Conservation (phyloP, 139 green algal genomes). For the Chara braunii region DNA sequence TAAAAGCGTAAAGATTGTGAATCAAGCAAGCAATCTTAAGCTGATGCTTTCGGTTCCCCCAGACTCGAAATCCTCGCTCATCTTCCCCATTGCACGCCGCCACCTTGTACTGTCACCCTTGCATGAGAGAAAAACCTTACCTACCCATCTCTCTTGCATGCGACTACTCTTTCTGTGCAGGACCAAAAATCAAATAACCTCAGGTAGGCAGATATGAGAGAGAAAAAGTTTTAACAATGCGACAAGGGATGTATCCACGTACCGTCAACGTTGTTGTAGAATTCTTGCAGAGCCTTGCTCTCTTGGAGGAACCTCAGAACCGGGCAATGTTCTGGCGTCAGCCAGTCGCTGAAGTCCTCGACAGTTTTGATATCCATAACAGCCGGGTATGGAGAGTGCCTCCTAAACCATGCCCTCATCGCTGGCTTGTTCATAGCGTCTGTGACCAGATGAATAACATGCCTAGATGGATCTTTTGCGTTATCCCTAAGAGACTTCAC, state of each 20-base stretch:
- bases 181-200: background rate
- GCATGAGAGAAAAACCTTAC: too few relatives aligned
- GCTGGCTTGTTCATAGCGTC: background rate
- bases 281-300: background rate
- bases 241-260: background rate
- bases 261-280: background rate
- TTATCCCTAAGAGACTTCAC: background rate
- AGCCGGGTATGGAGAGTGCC: background rate
- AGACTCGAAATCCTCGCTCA: too few relatives aligned
- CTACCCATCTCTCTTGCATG: background rate
- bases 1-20: too few relatives aligned
- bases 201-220: background rate
- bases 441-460: constrained; percentile 4
- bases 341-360: background rate
- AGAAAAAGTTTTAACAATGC: too few relatives aligned
- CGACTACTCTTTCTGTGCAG: background rate
- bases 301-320: background rate
- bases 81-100: too few relatives aligned
- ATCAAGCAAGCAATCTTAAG: too few relatives aligned
- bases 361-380: background rate
- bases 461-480: background rate
- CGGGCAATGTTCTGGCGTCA: background rate
- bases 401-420: background rate
- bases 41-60: too few relatives aligned
- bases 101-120: too few relatives aligned